Percentiles rank a stretch among this genome's conserved stretches.
These are phyloP conservation scores for Camelina hispida DNA, from an alignment of 345 rosid genomes.

Conservation along the genomic window DNA sequence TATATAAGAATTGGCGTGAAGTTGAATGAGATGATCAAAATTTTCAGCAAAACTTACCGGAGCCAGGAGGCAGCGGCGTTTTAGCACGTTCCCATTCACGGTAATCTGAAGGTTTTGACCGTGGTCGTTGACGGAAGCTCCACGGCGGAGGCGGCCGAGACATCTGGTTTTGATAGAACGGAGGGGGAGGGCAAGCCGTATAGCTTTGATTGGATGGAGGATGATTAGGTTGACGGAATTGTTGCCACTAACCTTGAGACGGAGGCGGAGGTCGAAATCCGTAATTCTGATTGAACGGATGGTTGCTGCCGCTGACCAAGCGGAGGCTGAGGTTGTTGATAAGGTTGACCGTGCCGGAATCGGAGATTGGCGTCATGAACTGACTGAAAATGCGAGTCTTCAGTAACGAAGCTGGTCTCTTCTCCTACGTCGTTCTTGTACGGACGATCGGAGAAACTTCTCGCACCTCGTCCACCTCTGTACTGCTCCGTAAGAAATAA, in stretches of 20 bases:
- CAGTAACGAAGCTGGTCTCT: conserved; percentile 48
- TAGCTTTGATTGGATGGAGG: conserved; percentile 36
- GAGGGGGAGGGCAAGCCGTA: conserved; percentile 46
- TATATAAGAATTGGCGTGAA: not conserved
- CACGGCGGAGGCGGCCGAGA: conserved; percentile 54
- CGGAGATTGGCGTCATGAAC: conserved; percentile 55
- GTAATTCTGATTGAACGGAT: conserved; percentile 44
- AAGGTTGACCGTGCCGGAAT: conserved; percentile 45
- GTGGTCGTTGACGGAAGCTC: conserved; percentile 50
- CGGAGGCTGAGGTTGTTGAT: conserved; percentile 18
- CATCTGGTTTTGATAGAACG: conserved; percentile 50
- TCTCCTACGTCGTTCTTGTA: conserved; percentile 44
- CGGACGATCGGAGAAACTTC: conserved; percentile 64
- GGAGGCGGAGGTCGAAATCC: conserved; percentile 30
- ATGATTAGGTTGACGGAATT: conserved; percentile 42
- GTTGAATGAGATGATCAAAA: not conserved
- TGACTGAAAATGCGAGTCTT: conserved; percentile 57
- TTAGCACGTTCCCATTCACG: conserved; percentile 79
- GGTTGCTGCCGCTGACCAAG: conserved; percentile 4
- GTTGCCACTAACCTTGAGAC: conserved; percentile 40
- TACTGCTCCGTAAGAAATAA: conserved; percentile 49
- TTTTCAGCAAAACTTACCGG: conserved; percentile 51
- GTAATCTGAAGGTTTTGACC: conserved; percentile 62
- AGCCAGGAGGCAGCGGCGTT: conserved; percentile 54
- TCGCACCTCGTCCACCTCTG: conserved; percentile 62